Base-by-base conservation (phyloP, 2,329 filamentous ascomycete genomes). In the Stenocarpella maydis region DNA sequence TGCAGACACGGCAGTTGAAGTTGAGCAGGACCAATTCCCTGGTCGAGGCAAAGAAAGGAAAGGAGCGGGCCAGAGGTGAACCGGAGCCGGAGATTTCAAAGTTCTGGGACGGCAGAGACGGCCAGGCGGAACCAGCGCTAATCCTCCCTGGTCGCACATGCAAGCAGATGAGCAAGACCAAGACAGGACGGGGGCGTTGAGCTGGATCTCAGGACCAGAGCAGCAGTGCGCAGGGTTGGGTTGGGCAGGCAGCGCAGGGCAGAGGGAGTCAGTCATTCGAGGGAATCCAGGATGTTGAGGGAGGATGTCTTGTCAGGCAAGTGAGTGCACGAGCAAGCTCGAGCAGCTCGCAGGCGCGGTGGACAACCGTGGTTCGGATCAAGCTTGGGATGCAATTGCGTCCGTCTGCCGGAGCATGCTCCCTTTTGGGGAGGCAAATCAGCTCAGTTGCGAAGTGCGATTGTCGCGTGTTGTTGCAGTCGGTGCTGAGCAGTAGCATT, bases 391-490 rank as follows among this genome's bases (percentile, higher is more conserved):
- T 19, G 26, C 21, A n/a, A 9, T 47, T 37, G 41, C 21, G 58
- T 61, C n/a, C n/a, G n/a, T n/a, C n/a, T 26, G 58, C 58, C 58
- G 58, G 58, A 47, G 58, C 26, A 61, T 34, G 58, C 58, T 34
- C 58, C 58, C 58, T 24, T 21, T 47, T 61, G 41, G 41, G 58
- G 58, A 61, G 58, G 58, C 41, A 34, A 61, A 47, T 41, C 58
- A 47, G 41, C 26, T 47, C 19, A 47, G 24, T 61, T 61, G 58
- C 41, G n/a, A 61, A 47, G 58, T 41, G 26, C 47, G 58, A 61
- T 41, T 61, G 58, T 61, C 58, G 58, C 58, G 58, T 61, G 58
- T 61, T 45, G 58, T 61, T 47, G 58, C 58, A 61, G 58, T 61
- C 58, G 58, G 58, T 61, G 58, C 24, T 61, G 58, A 34, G 41